A percentile compares a stretch with the other conserved stretches of the same genome.
Conservation (phyloP, 768 basidiomycete species). For the Favolaschia claudopus region DNA sequence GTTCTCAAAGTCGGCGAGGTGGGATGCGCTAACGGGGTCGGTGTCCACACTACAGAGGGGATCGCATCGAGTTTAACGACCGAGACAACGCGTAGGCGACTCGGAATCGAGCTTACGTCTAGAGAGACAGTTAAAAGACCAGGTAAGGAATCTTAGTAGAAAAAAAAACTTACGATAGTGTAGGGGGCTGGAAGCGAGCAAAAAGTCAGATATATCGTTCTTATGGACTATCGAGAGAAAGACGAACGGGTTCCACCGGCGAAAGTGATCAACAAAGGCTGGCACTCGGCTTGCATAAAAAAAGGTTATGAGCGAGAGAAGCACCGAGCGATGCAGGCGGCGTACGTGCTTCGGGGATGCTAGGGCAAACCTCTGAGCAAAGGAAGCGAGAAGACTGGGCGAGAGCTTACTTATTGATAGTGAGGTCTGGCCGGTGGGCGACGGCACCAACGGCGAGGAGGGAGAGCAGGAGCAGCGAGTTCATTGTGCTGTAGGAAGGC, state of each 20-base stretch:
- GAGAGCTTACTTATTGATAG: constrained; percentile 77
- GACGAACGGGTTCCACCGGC: constrained; percentile 60
- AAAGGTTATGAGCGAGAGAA: background rate
- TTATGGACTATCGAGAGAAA: background rate
- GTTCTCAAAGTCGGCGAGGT: constrained; percentile 54
- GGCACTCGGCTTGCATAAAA: constrained; percentile 58
- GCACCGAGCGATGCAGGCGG: background rate
- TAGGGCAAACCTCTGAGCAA: constrained; percentile 29
- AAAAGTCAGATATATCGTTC: constrained; percentile 13
- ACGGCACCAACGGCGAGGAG: constrained; percentile 50
- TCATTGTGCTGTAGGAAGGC: constrained; percentile 52
- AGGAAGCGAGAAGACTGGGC: background rate
- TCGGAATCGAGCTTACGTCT: constrained; percentile 50
- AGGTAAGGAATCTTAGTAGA: background rate
- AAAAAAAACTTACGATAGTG: constrained; percentile 59
- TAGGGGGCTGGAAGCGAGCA: constrained; percentile 57
- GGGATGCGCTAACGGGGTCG: constrained; percentile 46
- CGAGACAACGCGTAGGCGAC: too few relatives aligned
- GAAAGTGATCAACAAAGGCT: constrained; percentile 64
- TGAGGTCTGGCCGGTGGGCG: constrained; percentile 51
- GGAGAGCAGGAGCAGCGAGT: constrained; percentile 47
- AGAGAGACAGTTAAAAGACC: constrained; percentile 6
- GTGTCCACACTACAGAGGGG: constrained; percentile 52
- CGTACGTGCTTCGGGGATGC: constrained; percentile 29
- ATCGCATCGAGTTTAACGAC: too few relatives aligned